Base-by-base conservation (phyloP, 2,329 filamentous ascomycete genomes). In the Aphanoascus verrucosus region DNA sequence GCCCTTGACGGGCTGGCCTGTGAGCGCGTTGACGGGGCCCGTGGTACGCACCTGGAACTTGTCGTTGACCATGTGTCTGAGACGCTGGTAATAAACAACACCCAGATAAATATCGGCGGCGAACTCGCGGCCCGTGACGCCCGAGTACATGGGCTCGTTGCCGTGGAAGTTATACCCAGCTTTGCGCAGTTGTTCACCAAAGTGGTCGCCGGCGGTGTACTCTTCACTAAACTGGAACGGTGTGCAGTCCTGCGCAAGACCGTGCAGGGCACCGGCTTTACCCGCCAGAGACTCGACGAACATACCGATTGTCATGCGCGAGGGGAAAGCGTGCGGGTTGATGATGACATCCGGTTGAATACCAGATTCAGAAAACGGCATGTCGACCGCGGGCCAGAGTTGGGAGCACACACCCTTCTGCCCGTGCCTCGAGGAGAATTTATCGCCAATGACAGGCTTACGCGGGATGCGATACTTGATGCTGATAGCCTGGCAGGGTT, bases 11-110 rank as follows among this genome's bases (percentile, higher is more conserved):
- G 93, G 93, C 68, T 98, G 93, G 32, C 91, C 90, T 0, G 91
- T 97, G 14, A 93, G 82, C 20, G 85, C 81, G 53, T 93, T 93
- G 42, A 96, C 85, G 0, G 90, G 90, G 53, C 93, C 93, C 0
- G 93, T 97, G 2, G 93, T 97, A 70, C 93, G 84, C 53, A 97
- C 93, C 71, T 98, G 93, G 77, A 87, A 98, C 73, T 98, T 98
- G 72, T 98, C 93, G 79, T 96, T 97, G 54, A 98, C 93, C 93
- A 98, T 98, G 83, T 98, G 93, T 68, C 93, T 80, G 57, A 98
- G 79, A 69, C 93, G 84, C 73, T 98, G 93, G 77, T 98, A 98
- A 77, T 97, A 97, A 57, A 98, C 93, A 9, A 96, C 84, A 45
- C 93, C 93, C 56, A 97, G 82, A 73, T 94, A 98, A 65, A 98